Percentiles rank a stretch among this genome's conserved stretches.
phyloP scores from a whole-genome alignment of 345 rosid genomes.

The Pistacia vera region DNA sequence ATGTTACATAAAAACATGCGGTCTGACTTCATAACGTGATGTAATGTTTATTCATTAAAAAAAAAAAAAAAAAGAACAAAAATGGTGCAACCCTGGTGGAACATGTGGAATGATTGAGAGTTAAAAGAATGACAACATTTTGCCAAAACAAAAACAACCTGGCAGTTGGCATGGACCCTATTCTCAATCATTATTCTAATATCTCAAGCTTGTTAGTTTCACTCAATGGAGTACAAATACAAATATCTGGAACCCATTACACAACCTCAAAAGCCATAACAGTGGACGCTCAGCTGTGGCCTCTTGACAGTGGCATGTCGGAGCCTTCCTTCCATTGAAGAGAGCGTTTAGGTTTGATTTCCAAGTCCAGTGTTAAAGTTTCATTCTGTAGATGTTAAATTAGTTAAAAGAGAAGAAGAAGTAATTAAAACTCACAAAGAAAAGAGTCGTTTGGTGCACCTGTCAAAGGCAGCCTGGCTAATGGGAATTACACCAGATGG shows the following conservation, averaged over 20 bases:
- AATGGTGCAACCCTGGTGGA: neutral
- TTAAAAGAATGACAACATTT: neutral
- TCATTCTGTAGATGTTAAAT: conserved; percentile 27
- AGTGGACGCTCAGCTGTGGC: neutral
- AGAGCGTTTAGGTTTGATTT: conserved; percentile 10
- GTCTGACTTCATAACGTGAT: neutral
- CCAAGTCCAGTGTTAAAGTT: conserved; percentile 27
- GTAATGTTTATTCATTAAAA: neutral
- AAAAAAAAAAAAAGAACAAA: neutral
- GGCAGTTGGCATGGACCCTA: neutral
- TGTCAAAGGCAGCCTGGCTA: conserved; percentile 58
- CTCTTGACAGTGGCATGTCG: conserved; percentile 10
- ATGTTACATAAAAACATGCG: neutral
- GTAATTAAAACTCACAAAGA: conserved; percentile 1
- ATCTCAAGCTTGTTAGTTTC: conserved; percentile 19
- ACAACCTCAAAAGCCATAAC: conserved; percentile 1
- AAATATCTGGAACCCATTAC: conserved; percentile 1
- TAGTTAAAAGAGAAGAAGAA: conserved; percentile 5
- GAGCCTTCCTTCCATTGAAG: neutral
- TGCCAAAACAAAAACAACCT: neutral
- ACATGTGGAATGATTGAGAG: neutral
- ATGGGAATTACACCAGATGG: conserved; percentile 73
- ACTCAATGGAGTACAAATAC: neutral
- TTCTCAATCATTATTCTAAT: neutral
- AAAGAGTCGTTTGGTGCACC: conserved; percentile 34